phyloP scores from a whole-genome alignment of 495 filamentous ascomycete genomes.

The Hypomontagnella monticulosa region DNA sequence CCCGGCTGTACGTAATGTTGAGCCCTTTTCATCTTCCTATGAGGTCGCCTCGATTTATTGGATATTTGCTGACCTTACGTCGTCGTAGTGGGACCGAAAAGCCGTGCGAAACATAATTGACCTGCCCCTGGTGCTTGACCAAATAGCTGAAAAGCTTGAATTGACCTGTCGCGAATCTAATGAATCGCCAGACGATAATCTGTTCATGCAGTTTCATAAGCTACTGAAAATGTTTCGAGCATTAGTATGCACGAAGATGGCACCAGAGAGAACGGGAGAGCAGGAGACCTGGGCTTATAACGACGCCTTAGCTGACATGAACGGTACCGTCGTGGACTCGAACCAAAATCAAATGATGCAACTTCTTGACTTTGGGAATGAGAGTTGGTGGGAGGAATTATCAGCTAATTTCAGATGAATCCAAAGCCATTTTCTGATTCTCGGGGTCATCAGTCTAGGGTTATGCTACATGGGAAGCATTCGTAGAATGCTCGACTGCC shows the following conservation, averaged over 20 bases:
- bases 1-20: conserved; percentile 29
- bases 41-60: no score
- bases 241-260: conserved; percentile 37
- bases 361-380: conserved; percentile 5
- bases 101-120: conserved; percentile 49
- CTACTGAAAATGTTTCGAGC: conserved; percentile 41
- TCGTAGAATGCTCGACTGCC: no score
- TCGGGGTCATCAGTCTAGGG: no score
- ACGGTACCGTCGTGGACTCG: neutral
- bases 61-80: no score
- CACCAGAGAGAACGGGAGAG: conserved; percentile 2
- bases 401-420: neutral
- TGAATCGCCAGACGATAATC: conserved; percentile 40
- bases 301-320: neutral
- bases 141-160: conserved; percentile 42
- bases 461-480: no score
- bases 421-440: neutral
- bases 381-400: conserved; percentile 13
- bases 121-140: conserved; percentile 46
- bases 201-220: conserved; percentile 44
- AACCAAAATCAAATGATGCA: conserved; percentile 7
- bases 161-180: conserved; percentile 42
- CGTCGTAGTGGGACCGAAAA: conserved; percentile 48
- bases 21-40: no score
- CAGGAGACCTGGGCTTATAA: neutral